These are phyloP conservation scores for Fragaria nilgerrensis DNA, from an alignment of 306 rosid species.

Conservation along the genomic window DNA sequence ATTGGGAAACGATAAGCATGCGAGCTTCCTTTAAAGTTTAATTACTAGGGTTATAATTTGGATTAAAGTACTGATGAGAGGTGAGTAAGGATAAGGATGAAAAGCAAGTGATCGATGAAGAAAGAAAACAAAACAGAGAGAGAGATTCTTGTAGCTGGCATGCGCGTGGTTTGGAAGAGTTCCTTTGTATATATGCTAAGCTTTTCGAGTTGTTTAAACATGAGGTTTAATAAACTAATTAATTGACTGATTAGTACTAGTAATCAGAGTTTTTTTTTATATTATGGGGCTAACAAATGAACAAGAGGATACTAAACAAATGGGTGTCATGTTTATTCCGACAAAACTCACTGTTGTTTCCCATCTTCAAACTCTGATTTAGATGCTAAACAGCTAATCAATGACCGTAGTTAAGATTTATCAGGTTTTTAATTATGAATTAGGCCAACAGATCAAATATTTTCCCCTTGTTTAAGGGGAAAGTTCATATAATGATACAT, in stretches of 20 bases:
- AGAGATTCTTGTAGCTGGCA: conserved; percentile 33
- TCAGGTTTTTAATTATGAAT: conserved; percentile 5
- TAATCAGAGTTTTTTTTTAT: conserved; percentile 14
- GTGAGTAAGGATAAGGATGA: conserved; percentile 70
- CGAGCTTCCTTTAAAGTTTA: conserved; percentile 19
- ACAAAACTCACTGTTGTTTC: conserved; percentile 69
- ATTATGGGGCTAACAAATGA: conserved; percentile 13
- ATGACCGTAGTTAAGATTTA: conserved; percentile 27
- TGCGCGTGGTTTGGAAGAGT: conserved; percentile 63
- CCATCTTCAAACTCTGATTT: conserved; percentile 62
- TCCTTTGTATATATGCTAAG: conserved; percentile 36
- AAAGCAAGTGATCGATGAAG: conserved; percentile 9
- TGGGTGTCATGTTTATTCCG: conserved; percentile 85
- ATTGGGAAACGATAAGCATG: conserved; percentile 6
- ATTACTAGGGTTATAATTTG: conserved; percentile 21
- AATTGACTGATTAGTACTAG: not conserved
- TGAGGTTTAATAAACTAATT: conserved; percentile 15
- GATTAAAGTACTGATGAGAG: conserved; percentile 26
- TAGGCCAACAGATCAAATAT: conserved; percentile 40
- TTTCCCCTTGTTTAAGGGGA: conserved; percentile 31
- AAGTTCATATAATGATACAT: not conserved
- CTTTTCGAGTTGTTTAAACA: conserved; percentile 55
- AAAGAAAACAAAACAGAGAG: not conserved
- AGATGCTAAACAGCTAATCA: conserved; percentile 32
- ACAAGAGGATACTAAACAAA: conserved; percentile 33